phyloP scores from a whole-genome alignment of 177 flowering plant genomes.

The Viscum album region DNA sequence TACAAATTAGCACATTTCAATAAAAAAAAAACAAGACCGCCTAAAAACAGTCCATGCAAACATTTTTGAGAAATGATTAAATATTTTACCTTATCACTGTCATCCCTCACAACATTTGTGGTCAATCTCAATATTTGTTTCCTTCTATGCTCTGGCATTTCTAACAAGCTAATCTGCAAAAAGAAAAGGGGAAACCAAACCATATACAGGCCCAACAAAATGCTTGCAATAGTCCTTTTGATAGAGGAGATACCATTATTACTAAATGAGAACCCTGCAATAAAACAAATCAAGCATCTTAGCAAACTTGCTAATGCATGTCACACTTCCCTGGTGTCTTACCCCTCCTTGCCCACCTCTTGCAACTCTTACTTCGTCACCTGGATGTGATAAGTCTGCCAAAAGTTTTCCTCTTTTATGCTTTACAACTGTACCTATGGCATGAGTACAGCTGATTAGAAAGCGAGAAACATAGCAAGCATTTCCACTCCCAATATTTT shows the following conservation, averaged over 20 bases:
- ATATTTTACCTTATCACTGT: slow-evolving; percentile 65
- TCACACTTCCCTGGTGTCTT: slow-evolving; percentile 13
- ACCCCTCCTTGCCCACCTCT: slow-evolving; percentile 99
- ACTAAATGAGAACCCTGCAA: not conserved
- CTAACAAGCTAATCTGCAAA: slow-evolving; percentile 78
- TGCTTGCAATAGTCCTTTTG: not conserved
- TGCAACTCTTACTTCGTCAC: slow-evolving; percentile 78
- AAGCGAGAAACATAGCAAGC: too few species aligned
- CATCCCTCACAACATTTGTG: slow-evolving; percentile 73
- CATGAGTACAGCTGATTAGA: slow-evolving; percentile 6
- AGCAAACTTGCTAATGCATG: too few species aligned
- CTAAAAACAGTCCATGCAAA: not conserved
- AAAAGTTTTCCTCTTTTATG: slow-evolving; percentile 72
- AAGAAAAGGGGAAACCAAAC: slow-evolving; percentile 5
- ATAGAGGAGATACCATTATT: not conserved
- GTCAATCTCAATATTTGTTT: slow-evolving; percentile 51
- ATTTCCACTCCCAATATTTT: too few species aligned
- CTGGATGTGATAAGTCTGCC: slow-evolving; percentile 76
- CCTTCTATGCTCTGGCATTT: slow-evolving; percentile 60
- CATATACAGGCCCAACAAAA: not conserved
- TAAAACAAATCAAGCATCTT: too few species aligned
- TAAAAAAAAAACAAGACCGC: too few species aligned
- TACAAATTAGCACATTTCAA: not conserved
- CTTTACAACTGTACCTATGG: slow-evolving; percentile 81
- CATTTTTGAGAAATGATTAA: not conserved